These are phyloP conservation scores for Durio zibethinus DNA, from an alignment of 345 rosid species.

Conservation along the genomic window DNA sequence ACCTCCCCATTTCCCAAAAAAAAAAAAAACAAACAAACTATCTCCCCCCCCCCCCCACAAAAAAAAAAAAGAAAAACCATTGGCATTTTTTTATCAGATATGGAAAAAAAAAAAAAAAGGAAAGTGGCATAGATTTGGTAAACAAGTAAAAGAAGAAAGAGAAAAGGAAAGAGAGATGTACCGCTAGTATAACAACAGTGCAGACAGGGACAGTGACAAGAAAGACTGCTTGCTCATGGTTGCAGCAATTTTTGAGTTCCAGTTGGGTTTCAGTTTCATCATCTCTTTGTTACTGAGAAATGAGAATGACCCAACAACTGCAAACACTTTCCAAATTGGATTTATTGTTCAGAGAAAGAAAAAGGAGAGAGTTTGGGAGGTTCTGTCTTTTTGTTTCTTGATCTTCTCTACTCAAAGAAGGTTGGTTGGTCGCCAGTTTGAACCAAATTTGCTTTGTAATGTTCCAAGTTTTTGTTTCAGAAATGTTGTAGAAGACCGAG, in stretches of 20 bases:
- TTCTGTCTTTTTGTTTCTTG: constrained; percentile 3
- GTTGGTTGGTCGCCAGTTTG: too few relatives aligned
- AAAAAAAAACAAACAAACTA: neutral
- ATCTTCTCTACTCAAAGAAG: too few relatives aligned
- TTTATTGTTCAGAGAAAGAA: neutral
- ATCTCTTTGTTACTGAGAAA: constrained; percentile 10
- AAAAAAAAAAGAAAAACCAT: neutral
- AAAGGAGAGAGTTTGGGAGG: neutral
- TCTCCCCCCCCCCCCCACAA: too few relatives aligned
- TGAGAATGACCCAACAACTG: constrained; percentile 6
- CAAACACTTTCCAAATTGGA: neutral
- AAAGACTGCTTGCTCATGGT: constrained; percentile 57
- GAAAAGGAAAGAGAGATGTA: constrained; percentile 5
- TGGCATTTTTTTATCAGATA: neutral
- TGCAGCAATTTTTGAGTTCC: constrained; percentile 41
- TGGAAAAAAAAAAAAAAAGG: too few relatives aligned
- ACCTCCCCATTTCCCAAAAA: neutral
- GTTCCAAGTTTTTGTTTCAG: too few relatives aligned
- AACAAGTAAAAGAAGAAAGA: neutral
- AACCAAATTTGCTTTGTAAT: too few relatives aligned
- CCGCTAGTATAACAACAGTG: constrained; percentile 56
- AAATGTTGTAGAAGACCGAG: too few relatives aligned
- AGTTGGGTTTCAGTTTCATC: constrained; percentile 3
- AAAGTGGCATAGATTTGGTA: neutral
- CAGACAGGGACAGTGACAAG: constrained; percentile 49